Base-by-base conservation (phyloP, 306 rosid genomes). In the Mimosa pudica region DNA sequence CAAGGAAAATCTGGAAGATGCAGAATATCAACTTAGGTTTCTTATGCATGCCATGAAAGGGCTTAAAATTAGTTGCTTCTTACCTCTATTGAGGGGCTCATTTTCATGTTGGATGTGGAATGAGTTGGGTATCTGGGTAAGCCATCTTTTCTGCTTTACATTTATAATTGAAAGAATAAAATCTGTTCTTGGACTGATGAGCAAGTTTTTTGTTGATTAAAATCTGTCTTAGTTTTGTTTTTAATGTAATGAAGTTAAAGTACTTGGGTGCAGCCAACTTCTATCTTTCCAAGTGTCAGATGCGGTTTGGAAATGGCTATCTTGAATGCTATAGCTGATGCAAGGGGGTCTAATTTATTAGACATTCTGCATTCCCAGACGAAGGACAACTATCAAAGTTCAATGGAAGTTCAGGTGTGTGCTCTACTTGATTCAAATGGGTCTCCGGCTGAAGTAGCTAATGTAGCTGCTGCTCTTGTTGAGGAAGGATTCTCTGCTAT, bases 301-400 rank as follows among this genome's bases (percentile, higher is more conserved):
- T 95, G 98, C 89, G 98, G 98, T 84, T 84, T 95, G 89, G 98
- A 95, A 90, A 90, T 95, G 98, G 98, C 97, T 70, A 85, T 95
- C 85, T 95, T 95, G 71, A 90, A 91, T 89, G 97, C 93, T 78
- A 84, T 95, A 74, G 97, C 96, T 47, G 73, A 82, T 73, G 87
- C 88, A 63, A 87, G 88, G 73, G 85, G 88, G 81, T 87, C 89
- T 71, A 88, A 81, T 82, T 77, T 95, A 82, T 73, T 92, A 68
- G 84, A 87, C 78, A 78, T 83, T 86, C 84, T 92, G 33, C 87
- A 84, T 84, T 84, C 84, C 79, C 74, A 47, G 61, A 86, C 67
- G 75, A 85, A 69, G 75, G 83, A 66, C 30, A 77, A 77, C 67
- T 81, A 73, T 72, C 76, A 80, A 49, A 35, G 47, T 17, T 80